phyloP scores from a whole-genome alignment of 1,284 basidiomycete species.

The Cystobasidiaceae sp. region DNA sequence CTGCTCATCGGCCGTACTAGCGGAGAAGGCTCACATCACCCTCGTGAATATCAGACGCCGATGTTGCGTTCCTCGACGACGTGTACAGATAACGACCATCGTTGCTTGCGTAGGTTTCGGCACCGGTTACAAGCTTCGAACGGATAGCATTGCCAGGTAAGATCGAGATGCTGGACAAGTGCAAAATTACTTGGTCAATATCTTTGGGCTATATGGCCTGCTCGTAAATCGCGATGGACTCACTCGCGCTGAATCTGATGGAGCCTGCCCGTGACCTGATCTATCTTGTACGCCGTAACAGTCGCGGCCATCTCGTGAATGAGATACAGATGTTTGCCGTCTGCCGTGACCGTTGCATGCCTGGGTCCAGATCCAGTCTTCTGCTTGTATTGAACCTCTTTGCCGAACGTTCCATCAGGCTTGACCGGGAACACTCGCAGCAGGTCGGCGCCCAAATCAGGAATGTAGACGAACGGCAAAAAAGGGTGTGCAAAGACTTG shows the following conservation, averaged over 20 bases:
- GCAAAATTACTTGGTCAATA: neutral
- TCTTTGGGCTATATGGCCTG: too few species aligned
- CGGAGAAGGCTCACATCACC: neutral
- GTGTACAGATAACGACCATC: conserved; percentile 1
- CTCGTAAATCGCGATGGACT: too few species aligned
- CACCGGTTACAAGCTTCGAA: neutral
- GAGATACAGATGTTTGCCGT: neutral
- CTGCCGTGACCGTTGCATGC: neutral
- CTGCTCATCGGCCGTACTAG: neutral
- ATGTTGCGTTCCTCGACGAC: neutral
- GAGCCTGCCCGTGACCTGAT: neutral
- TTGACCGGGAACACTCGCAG: neutral
- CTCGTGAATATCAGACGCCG: neutral
- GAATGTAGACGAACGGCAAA: neutral
- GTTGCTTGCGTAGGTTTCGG: neutral
- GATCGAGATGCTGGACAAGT: neutral
- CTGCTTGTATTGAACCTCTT: neutral
- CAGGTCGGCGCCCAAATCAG: neutral
- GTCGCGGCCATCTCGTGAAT: neutral
- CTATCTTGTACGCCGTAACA: neutral
- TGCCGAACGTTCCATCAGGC: neutral
- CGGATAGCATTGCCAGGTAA: neutral
- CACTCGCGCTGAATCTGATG: neutral
- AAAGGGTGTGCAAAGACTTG: neutral
- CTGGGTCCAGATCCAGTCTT: neutral